A percentile compares a stretch with the other conserved stretches of the same genome.
These are phyloP conservation scores for Plasmodium chabaudi DNA, from an alignment of 169 alveolate genomes.

Conservation along the genomic window DNA sequence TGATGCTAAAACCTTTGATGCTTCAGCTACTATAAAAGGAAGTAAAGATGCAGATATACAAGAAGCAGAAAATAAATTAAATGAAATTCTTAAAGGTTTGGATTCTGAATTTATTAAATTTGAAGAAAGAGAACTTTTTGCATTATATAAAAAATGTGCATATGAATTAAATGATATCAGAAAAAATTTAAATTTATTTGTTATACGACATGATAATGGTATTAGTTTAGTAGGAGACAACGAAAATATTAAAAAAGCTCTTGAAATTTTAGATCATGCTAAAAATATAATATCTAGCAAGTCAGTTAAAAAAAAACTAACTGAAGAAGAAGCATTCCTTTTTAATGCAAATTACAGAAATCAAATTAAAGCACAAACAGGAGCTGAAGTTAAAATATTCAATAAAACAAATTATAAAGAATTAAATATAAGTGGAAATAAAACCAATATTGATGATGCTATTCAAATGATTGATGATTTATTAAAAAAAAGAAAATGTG, in stretches of 20 bases:
- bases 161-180: constrained; percentile 72
- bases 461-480: constrained; percentile 57
- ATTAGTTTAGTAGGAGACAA: constrained; percentile 40
- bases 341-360: constrained; percentile 61
- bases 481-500: constrained; percentile 51
- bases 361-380: constrained; percentile 49
- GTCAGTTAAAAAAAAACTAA: constrained; percentile 57
- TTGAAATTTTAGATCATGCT: constrained; percentile 51
- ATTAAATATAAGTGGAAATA: constrained; percentile 73
- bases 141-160: constrained; percentile 43
- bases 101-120: constrained; percentile 34
- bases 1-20: constrained; percentile 52
- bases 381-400: constrained; percentile 70
- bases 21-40: constrained; percentile 62
- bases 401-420: constrained; percentile 56
- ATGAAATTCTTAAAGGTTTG: constrained; percentile 28
- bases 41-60: constrained; percentile 36
- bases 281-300: constrained; percentile 39
- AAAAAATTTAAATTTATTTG: constrained; percentile 44
- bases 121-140: constrained; percentile 55
- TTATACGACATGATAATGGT: constrained; percentile 65
- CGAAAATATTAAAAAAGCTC: constrained; percentile 48
- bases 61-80: constrained; percentile 62
- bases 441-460: constrained; percentile 65
- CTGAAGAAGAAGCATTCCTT: constrained; percentile 53